Evolutionary conservation across 768 basidiomycete genomes (phyloP), one percentile per base, ranked within the genome.

Genomic region (Cystobasidium tubakii): DNA sequence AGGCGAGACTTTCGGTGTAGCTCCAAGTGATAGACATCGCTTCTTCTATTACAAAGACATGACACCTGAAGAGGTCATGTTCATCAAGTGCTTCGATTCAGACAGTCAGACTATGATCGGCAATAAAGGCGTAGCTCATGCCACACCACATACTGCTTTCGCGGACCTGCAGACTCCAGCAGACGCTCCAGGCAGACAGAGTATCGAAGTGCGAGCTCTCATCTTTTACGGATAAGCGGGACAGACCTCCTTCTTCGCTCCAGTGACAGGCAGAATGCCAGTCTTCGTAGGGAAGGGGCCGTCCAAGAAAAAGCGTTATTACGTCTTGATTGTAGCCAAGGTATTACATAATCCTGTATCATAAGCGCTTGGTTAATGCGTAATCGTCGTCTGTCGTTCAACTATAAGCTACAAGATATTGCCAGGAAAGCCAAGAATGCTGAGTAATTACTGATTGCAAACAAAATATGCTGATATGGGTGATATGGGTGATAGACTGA

Each of bases 31-130:
- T 7, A 50, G 34, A 19, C 72, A 73, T 17, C 21, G 42, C 19
- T 54, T 73, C 23, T 73, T 70, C 63, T 63, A 63, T 60, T 66
- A 63, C 44, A 64, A 63, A 44, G 62, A 73, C 33, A 63, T 64
- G 64, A 66, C 72, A 9, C 60, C 60, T 2, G 63, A 73, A 10
- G 72, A 73, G 27, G 72, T 73, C 66, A 73, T 73, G 64, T 66
- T 73, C 44, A 63, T 73, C 42, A 73, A 73, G 72, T 73, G 72
- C 50, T 73, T 66, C 64, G 72, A 73, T 65, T 73, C 72, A 12
- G 15, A 55, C 15, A 60, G 54, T 25, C 46, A 73, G 31, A 62
- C 36, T 1, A 42, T 43, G 62, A 36, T 70, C 9, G 72, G 72
- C 3, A 31, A 54, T 27, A 66, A 73, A 36, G 62, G 64, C 39